Conservation (phyloP, 2,329 filamentous ascomycete genomes). For the Cladobotryum protrusum region DNA sequence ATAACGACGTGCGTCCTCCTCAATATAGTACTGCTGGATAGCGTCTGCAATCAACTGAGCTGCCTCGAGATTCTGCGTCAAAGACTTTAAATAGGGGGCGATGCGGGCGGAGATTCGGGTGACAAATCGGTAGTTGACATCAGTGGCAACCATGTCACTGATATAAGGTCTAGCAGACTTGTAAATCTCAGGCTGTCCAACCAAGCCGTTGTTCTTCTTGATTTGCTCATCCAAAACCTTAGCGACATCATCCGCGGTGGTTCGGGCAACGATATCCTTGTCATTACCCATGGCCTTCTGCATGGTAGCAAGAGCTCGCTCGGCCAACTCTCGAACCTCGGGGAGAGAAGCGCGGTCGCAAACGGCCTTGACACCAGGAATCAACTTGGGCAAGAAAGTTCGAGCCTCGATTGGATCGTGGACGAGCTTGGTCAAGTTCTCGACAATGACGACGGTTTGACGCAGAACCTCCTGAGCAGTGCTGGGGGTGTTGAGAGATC, state of each 20-base stretch:
- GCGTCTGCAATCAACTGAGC: conserved; percentile 60
- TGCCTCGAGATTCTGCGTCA: conserved; percentile 58
- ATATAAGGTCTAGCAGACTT: conserved; percentile 67
- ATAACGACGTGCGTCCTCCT: conserved; percentile 81
- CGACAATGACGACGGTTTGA: conserved; percentile 92
- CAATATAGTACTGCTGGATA: conserved; percentile 71
- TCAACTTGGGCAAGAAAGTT: conserved; percentile 89
- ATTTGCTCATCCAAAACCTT: conserved; percentile 70
- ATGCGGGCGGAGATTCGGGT: conserved; percentile 64
- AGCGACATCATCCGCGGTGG: conserved; percentile 65
- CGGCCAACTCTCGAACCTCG: conserved; percentile 86
- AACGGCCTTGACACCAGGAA: conserved; percentile 87
- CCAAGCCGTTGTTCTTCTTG: conserved; percentile 59
- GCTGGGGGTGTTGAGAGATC: conserved; percentile 82
- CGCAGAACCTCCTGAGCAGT: conserved; percentile 92
- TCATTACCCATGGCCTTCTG: conserved; percentile 83
- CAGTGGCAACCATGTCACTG: conserved; percentile 76
- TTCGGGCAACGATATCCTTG: conserved; percentile 59
- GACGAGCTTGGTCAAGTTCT: conserved; percentile 97
- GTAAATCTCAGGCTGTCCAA: conserved; percentile 56
- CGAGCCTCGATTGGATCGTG: conserved; percentile 92
- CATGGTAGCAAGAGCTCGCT: conserved; percentile 77
- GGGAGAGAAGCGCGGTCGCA: conserved; percentile 83
- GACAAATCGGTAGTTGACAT: conserved; percentile 76
- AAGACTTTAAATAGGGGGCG: conserved; percentile 65